Base-by-base conservation (phyloP, 108 stramenopile species). In the Cyclostephanos tholiformis region DNA sequence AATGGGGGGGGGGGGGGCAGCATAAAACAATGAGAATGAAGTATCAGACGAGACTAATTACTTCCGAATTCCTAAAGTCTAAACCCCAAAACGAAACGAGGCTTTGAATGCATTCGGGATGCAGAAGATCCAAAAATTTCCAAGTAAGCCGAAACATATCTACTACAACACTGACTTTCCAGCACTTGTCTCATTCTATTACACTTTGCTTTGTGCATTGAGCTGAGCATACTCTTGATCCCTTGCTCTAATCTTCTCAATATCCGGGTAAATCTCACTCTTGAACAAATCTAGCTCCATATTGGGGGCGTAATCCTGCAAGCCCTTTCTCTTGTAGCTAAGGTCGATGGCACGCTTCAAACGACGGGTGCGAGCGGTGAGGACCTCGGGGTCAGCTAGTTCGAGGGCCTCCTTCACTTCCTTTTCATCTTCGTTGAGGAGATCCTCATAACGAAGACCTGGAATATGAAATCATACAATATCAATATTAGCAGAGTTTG, bases 321-420 rank as follows among this genome's bases (percentile, higher is more conserved):
- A 79, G 60, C 87, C 85, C 91, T 95, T 95, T 79, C 76, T 82
- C 80, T 95, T 95, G 79, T 86, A 91, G 65, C 84, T 83, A 44
- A 95, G 83, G 69, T 95, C 95, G 63, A 91, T 89, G 23, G 95
- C 95, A 36, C 92, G 89, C 84, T 91, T 91, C 68, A 95, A 79
- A 52, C 95, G 88, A 69, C 95, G 92, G 13, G 88, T 88, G 51
- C 95, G 91, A 52, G 85, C 95, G 26, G 87, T 88, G 19, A 89
- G 69, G n/a, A 89, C 77, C 62, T 89, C 91, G 44, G 91, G 88
- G 62, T 89, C 84, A 39, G 95, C 89, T 80, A 93, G 86, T 59
- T 80, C 75, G 73, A 95, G 77, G 32, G 95, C 95, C 65, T 95
- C 95, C 67, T 85, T 79, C 35, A 95, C 87, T 50, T 89, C 89